Evolutionary conservation across 441 rosid genomes (phyloP), one percentile per base, ranked within the genome.

Genomic region (Populus hybrid): DNA sequence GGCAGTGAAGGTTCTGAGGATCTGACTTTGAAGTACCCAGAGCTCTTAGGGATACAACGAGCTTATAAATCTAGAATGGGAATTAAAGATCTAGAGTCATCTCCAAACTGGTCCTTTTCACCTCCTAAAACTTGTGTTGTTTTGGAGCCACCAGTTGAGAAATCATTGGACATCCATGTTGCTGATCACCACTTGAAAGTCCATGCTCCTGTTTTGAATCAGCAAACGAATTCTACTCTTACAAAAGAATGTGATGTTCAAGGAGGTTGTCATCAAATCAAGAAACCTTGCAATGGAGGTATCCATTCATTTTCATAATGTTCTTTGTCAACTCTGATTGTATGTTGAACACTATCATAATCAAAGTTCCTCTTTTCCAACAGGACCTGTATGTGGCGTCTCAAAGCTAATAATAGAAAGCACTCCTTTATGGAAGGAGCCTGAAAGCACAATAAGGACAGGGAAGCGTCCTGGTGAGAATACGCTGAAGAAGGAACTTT

Each of bases 401-500:
- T 65, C 82, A 63, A 33, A 36, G 4, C 18, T 61, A 66, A 75
- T 81, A 31, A 75, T 82, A 40, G 86, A 88, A 83, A 89, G 83
- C 82, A 93, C 97, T 65, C 99, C 95, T n/a, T 24, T 90, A 61
- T 85, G 89, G 83, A 92, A 85, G 78, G 92, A 85, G 82, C 78
- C 87, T 3, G 86, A 81, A 74, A 90, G 95, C 78, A 65, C 84
- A 67, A 69, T 89, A 71, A 79, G 75, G 72, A 84, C 78, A 67
- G 88, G 90, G 75, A 90, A 90, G 78, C 88, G 78, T 76, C 92
- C 95, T 0, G 98, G 98, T 14, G 98, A 95, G 89, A 94, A 79
- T 76, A 95, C 99, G 16, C 82, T 95, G 65, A 95, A 94, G 90
- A 95, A 85, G 86, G 99, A 95, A 83, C 72, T 95, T 40, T 94